These are phyloP conservation scores for Flueggea neowawraea DNA, from an alignment of 441 rosid species.

Conservation along the genomic window DNA sequence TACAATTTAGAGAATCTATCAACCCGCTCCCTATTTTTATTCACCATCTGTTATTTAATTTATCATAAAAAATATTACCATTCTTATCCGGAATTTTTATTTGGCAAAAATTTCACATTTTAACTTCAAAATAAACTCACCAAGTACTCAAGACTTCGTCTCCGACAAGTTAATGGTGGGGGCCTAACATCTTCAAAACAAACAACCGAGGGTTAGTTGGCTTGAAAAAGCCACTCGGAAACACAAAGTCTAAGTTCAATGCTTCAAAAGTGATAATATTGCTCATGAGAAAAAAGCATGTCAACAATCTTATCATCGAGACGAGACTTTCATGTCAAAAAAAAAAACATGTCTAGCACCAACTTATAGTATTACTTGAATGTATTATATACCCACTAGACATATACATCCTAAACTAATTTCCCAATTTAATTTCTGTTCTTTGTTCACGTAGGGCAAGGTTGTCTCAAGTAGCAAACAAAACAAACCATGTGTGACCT, in stretches of 20 bases:
- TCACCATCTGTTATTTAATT: no score
- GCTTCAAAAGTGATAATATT: conserved; percentile 11
- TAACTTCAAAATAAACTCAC: no score
- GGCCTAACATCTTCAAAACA: conserved; percentile 8
- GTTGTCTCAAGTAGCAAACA: conserved; percentile 32
- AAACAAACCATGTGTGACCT: conserved; percentile 77
- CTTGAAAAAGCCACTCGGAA: conserved; percentile 7
- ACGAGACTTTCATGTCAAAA: conserved; percentile 15
- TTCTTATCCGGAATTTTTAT: no score
- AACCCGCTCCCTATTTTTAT: no score
- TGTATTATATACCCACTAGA: background rate
- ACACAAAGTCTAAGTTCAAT: conserved; percentile 34
- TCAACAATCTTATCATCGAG: conserved; percentile 2
- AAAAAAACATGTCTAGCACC: background rate
- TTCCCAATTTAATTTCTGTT: background rate
- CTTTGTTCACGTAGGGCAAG: conserved; percentile 32
- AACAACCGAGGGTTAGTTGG: conserved; percentile 18
- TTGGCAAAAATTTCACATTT: no score
- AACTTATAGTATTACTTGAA: no score
- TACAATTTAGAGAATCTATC: no score
- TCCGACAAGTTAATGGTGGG: background rate
- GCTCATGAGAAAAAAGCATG: no score
- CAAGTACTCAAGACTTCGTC: no score
- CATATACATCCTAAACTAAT: background rate
- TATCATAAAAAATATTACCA: no score